Conservation (phyloP, 1,284 basidiomycete species). For the Fistulina hepatica region DNA sequence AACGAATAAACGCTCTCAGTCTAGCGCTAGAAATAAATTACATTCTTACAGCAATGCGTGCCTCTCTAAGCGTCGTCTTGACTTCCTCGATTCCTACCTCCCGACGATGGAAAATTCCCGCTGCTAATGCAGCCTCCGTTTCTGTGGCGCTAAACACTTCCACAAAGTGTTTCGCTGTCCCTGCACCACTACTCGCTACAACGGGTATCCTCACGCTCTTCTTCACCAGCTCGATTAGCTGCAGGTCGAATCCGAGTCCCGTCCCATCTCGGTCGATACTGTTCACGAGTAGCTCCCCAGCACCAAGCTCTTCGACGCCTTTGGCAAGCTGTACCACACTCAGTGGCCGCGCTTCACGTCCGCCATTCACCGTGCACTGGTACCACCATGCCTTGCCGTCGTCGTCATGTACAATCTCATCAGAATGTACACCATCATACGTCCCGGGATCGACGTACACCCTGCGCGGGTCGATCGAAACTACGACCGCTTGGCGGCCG, state of each 20-base stretch:
- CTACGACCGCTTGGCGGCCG: constrained; percentile 96
- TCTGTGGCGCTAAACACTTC: constrained; percentile 73
- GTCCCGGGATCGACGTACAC: constrained; percentile 68
- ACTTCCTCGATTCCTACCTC: constrained; percentile 73
- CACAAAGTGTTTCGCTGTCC: constrained; percentile 72
- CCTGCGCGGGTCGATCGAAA: constrained; percentile 90
- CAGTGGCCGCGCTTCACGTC: constrained; percentile 79
- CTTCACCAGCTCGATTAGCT: constrained; percentile 73
- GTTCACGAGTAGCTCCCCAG: constrained; percentile 93
- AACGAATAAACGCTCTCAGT: no score
- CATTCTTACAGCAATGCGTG: constrained; percentile 45
- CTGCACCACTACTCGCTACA: constrained; percentile 92
- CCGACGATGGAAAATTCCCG: constrained; percentile 93
- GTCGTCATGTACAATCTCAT: constrained; percentile 61
- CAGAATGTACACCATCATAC: constrained; percentile 59
- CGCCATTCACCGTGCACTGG: constrained; percentile 93
- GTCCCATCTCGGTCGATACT: constrained; percentile 96
- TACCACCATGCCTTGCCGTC: constrained; percentile 93
- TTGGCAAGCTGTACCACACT: constrained; percentile 88
- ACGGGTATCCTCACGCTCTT: constrained; percentile 80
- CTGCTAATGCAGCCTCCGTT: constrained; percentile 91
- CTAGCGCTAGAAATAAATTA: no score
- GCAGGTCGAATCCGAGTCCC: constrained; percentile 86
- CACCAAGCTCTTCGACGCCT: constrained; percentile 84
- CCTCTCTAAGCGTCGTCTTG: constrained; percentile 44